Evolutionary conservation across 2,329 filamentous ascomycete genomes (phyloP), one percentile per base, ranked within the genome.

Genomic region (Fusarium sp.): DNA sequence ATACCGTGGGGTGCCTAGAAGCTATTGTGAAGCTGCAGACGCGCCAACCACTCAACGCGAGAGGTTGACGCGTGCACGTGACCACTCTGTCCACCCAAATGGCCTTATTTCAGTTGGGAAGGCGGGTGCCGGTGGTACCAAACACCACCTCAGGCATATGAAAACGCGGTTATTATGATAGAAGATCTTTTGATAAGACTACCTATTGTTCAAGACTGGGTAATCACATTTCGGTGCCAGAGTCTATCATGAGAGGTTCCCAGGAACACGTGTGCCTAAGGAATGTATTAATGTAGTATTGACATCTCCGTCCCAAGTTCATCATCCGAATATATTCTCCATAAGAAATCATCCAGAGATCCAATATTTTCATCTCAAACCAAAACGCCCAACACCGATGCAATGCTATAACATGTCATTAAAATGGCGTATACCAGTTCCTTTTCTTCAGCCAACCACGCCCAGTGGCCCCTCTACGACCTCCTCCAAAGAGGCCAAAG

Each of bases 401-500:
- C 54, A 64, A 74, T 69, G 54, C 55, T 65, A 62, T 47, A 54
- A 48, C 32, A 22, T 44, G 20, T 61, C 51, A 69, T 74, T 56
- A 58, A 32, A n/a, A 55, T 26, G 22, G 22, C 18, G 24, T 36
- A 32, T 55, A 32, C 36, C 36, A 24, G 41, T 47, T 32, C 17
- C 26, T 18, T 32, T 22, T 20, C 26, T 48, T 74, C 38, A 74
- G 30, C 72, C 59, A 20, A 69, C 63, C 48, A 75, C 63, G 15
- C 72, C 72, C n/a, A 75, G 42, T 30, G 72, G 59, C 20, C 72
- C 72, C 47, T 66, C 64, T 36, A 61, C 72, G 13, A 73, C 60
- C 22, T 74, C 70, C 48, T 82, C 79, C 24, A 82, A 66, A 38
- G 82, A 84, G 24, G 90, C 89, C 51, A 91, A 86, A 5, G 93